Evolutionary conservation across 129 eudicot genomes (phyloP).

Genomic region (Oenanthe sinensis): DNA sequence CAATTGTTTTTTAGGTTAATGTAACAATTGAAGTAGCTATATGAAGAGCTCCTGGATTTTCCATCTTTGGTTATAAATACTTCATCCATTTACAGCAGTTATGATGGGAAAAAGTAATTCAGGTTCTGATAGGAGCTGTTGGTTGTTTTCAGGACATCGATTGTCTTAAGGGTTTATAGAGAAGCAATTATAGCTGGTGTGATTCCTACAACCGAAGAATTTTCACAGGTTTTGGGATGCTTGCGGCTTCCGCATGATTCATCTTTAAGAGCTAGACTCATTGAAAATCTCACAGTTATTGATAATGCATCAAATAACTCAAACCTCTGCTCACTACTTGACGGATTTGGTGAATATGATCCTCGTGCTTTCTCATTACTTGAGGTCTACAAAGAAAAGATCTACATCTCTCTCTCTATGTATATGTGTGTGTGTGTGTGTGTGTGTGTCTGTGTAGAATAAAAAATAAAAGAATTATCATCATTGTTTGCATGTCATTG

Average conservation of each 20-base stretch:
- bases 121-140: slow-evolving; percentile 12
- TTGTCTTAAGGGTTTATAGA: slow-evolving; percentile 77
- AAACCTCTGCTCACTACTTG: slow-evolving; percentile 62
- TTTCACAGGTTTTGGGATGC: slow-evolving; percentile 86
- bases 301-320: slow-evolving; percentile 47
- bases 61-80: neutral
- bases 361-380: slow-evolving; percentile 84
- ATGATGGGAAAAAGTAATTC: neutral
- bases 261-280: slow-evolving; percentile 50
- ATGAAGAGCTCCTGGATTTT: neutral
- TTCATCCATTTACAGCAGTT: neutral
- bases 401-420: neutral
- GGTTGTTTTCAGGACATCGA: slow-evolving; percentile 60
- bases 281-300: slow-evolving; percentile 65
- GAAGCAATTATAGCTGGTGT: slow-evolving; percentile 73
- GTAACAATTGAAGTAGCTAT: neutral
- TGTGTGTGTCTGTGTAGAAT: too few relatives aligned
- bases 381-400: slow-evolving; percentile 42
- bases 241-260: slow-evolving; percentile 79
- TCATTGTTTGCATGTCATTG: slow-evolving; percentile 8
- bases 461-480: neutral
- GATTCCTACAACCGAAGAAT: slow-evolving; percentile 58
- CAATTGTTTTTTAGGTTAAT: neutral
- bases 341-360: slow-evolving; percentile 97
- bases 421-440: neutral